Evolutionary conservation across 2,329 filamentous ascomycete species (phyloP).

Genomic region (Aspergillus pseudotamarii): DNA sequence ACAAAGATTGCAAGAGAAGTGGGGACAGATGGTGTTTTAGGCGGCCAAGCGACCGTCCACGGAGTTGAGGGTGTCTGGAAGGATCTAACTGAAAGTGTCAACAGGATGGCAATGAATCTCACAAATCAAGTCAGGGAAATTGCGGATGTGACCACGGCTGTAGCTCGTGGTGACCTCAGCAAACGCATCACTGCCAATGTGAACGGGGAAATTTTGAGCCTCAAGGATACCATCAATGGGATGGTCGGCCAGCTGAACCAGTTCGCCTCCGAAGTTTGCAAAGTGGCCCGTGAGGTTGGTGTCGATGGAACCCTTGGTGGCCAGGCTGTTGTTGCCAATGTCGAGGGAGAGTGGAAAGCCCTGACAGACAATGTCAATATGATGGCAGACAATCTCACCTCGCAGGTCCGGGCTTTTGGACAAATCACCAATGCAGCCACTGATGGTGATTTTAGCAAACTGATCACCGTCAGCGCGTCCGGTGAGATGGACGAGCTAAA

Average conservation of each 20-base stretch:
- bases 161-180: slow-evolving; percentile 93
- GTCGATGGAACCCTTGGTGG: slow-evolving; percentile 98
- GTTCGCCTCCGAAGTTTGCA: slow-evolving; percentile 94
- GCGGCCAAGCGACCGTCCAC: slow-evolving; percentile 65
- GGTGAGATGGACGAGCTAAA: slow-evolving; percentile 99
- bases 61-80: slow-evolving; percentile 70
- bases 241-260: slow-evolving; percentile 95
- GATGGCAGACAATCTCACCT: slow-evolving; percentile 84
- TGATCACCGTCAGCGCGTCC: slow-evolving; percentile 94
- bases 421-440: slow-evolving; percentile 97
- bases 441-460: slow-evolving; percentile 94
- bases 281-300: slow-evolving; percentile 93
- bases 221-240: slow-evolving; percentile 98
- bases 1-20: slow-evolving; percentile 83
- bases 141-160: slow-evolving; percentile 90
- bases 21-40: slow-evolving; percentile 64
- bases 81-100: slow-evolving; percentile 68
- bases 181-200: slow-evolving; percentile 94
- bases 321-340: slow-evolving; percentile 91
- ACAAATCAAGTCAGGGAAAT: slow-evolving; percentile 79
- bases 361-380: slow-evolving; percentile 97
- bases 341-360: slow-evolving; percentile 95
- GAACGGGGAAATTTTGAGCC: slow-evolving; percentile 87
- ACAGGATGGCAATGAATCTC: slow-evolving; percentile 67
- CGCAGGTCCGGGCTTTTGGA: slow-evolving; percentile 95